These are phyloP conservation scores for Heliosperma pusillum DNA, from an alignment of 148 eudicot genomes.

Conservation along the genomic window DNA sequence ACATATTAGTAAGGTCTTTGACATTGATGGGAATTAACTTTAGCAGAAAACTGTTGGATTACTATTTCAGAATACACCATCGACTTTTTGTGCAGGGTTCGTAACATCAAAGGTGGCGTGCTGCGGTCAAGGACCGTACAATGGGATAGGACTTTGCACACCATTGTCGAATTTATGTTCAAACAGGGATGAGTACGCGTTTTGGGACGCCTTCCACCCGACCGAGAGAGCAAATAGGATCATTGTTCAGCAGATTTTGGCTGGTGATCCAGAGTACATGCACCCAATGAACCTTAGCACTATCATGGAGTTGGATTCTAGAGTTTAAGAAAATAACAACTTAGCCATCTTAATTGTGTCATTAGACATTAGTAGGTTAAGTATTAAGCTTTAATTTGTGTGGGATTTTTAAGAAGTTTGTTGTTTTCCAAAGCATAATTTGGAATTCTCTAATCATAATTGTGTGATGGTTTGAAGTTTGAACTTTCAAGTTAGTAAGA, in stretches of 20 bases:
- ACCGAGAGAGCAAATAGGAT: constrained; percentile 36
- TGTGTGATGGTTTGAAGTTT: neutral
- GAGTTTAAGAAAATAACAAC: constrained; percentile 10
- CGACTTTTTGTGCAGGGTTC: constrained; percentile 30
- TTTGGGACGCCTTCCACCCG: constrained; percentile 51
- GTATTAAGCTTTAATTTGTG: neutral
- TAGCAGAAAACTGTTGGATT: neutral
- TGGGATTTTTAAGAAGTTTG: neutral
- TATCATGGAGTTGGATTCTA: constrained; percentile 32
- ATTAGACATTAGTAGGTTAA: neutral
- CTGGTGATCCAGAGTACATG: constrained; percentile 36
- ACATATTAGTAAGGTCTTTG: neutral
- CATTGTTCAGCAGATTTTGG: constrained; percentile 34
- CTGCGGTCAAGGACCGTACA: constrained; percentile 48
- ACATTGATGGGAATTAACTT: neutral
- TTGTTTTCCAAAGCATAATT: neutral
- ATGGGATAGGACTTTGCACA: constrained; percentile 40
- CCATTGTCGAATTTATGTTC: constrained; percentile 35
- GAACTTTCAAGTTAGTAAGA: neutral
- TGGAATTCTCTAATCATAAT: neutral
- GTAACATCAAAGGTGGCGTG: constrained; percentile 44
- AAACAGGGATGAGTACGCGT: constrained; percentile 37
- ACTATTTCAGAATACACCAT: neutral
- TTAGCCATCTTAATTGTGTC: neutral
- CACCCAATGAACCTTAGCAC: constrained; percentile 48